phyloP scores from a whole-genome alignment of 2,329 filamentous ascomycete genomes.

The Neonectria sp. region DNA sequence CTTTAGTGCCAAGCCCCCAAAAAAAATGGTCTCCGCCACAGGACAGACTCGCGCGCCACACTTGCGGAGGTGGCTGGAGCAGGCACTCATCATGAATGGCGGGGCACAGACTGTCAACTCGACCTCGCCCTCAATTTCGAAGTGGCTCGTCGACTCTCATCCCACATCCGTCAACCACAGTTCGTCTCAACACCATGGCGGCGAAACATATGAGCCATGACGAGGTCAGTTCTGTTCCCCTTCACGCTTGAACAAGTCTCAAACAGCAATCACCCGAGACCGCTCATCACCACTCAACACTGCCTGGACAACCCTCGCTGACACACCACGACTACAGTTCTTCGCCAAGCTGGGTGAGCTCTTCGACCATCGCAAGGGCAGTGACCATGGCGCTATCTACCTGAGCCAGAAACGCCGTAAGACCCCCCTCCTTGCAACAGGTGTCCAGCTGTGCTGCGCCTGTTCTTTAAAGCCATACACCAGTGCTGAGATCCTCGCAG shows the following conservation, averaged over 20 bases:
- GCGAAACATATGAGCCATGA: conserved; percentile 46
- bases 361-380: conserved; percentile 76
- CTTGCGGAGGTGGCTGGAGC: not conserved
- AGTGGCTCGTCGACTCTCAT: conserved; percentile 27
- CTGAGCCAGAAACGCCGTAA: conserved; percentile 84
- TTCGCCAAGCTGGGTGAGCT: conserved; percentile 78
- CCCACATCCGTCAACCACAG: conserved; percentile 11
- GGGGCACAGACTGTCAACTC: conserved; percentile 41
- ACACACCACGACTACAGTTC: conserved; percentile 69
- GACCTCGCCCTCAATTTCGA: conserved; percentile 34
- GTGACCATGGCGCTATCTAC: conserved; percentile 81
- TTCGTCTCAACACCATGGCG: conserved; percentile 38
- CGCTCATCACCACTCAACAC: not conserved
- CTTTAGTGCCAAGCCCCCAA: conserved; percentile 8
- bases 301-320: conserved; percentile 7
- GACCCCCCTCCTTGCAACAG: conserved; percentile 38
- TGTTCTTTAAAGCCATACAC: not conserved
- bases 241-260: not conserved
- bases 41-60: conserved; percentile 23
- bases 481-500: conserved; percentile 49
- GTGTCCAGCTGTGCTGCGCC: not conserved
- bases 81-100: conserved; percentile 33
- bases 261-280: not conserved
- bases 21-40: conserved; percentile 25
- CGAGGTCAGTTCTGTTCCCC: conserved; percentile 38